These are phyloP conservation scores for Solanum megistacrolobum DNA, from an alignment of 257 asterid species.

Conservation along the genomic window DNA sequence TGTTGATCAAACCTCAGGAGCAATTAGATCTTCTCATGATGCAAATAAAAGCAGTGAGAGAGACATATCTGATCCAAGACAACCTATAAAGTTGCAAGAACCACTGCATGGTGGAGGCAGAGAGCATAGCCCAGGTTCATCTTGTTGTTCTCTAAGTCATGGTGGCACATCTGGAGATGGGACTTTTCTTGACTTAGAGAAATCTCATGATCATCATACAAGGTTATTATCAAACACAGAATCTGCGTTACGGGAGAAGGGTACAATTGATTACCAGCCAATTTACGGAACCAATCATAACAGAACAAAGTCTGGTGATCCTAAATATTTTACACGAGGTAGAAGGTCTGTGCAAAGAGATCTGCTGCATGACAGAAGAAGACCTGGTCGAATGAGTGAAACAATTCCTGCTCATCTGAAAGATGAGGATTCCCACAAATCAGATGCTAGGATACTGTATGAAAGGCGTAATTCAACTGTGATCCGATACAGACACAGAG, in stretches of 20 bases:
- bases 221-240: constrained; percentile 6
- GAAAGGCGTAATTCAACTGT: constrained; percentile 10
- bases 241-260: constrained; percentile 8
- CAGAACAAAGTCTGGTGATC: constrained; percentile 9
- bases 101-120: constrained; percentile 18
- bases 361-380: constrained; percentile 5
- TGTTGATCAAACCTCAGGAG: constrained; percentile 27
- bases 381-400: constrained; percentile 9
- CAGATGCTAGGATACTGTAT: constrained; percentile 15
- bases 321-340: constrained; percentile 15
- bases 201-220: constrained; percentile 9
- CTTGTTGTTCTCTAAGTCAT: constrained; percentile 25
- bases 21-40: constrained; percentile 16
- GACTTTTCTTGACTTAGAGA: constrained; percentile 2
- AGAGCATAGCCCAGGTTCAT: constrained; percentile 16
- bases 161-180: constrained; percentile 7
- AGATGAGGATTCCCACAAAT: constrained; percentile 17
- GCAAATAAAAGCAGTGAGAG: constrained; percentile 10
- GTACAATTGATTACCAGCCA: constrained; percentile 10
- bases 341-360: constrained; percentile 12
- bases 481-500: constrained; percentile 11
- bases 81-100: constrained; percentile 18
- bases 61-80: constrained; percentile 7
- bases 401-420: constrained; percentile 6
- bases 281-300: constrained; percentile 6